phyloP scores from a whole-genome alignment of 2,329 filamentous ascomycete genomes.

The Chaetothyriales sp. region DNA sequence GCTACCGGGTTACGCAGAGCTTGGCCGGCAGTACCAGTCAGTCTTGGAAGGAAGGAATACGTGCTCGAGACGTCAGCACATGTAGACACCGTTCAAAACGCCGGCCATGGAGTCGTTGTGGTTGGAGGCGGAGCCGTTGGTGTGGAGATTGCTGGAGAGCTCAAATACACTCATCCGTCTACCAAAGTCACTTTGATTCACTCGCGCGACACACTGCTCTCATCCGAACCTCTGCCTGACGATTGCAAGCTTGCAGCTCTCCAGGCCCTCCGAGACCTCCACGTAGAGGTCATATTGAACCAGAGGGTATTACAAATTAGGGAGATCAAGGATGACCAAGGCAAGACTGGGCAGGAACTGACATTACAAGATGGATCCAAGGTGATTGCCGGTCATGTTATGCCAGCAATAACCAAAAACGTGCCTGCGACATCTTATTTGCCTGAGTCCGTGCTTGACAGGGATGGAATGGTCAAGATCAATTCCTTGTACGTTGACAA shows the following conservation, averaged over 20 bases:
- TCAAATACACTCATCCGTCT: constrained; percentile 34
- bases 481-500: constrained; percentile 24
- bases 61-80: constrained; percentile 49
- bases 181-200: constrained; percentile 37
- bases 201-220: constrained; percentile 31
- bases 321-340: constrained; percentile 32
- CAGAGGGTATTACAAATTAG: constrained; percentile 38
- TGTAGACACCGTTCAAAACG: constrained; percentile 34
- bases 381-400: constrained; percentile 50
- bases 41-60: constrained; percentile 48
- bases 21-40: constrained; percentile 61
- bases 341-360: constrained; percentile 23
- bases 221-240: constrained; percentile 57
- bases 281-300: constrained; percentile 51
- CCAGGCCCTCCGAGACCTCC: constrained; percentile 45
- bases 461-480: constrained; percentile 54
- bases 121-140: constrained; percentile 38
- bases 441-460: constrained; percentile 44
- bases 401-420: constrained; percentile 55
- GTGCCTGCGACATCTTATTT: constrained; percentile 51
- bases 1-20: constrained; percentile 55
- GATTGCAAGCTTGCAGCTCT: constrained; percentile 52
- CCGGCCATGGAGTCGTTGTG: constrained; percentile 33
- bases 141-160: constrained; percentile 38
- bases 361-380: constrained; percentile 47